Evolutionary conservation across 345 rosid species (phyloP), one percentile per base, ranked within the genome.

Genomic region (Boechera retrofracta): DNA sequence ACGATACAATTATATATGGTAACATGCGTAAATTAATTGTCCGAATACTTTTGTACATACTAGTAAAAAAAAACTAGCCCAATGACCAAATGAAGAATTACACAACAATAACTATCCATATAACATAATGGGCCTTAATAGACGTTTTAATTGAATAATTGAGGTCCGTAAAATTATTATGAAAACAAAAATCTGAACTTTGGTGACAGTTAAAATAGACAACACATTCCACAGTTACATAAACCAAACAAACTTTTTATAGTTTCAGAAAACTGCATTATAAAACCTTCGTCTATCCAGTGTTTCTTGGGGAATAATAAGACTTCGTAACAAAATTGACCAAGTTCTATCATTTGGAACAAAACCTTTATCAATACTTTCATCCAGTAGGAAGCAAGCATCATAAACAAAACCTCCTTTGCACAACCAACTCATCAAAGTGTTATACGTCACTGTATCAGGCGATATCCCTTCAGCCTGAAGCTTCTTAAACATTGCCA

Each of bases 371-470:
- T 77, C 83, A 3, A 89, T 44, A 7, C 93, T 88, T 83, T 79
- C 82, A 44, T 65, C 65, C 9, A 94, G 81, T 57, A 94, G 81
- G 26, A 76, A 85, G 73, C 77, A 87, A 6, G 97, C 96, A 77
- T 85, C 93, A 58, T 83, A 81, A 54, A 84, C 74, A 83, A 75
- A 72, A 55, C 89, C 87, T 72, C 67, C 85, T 79, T 86, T 86
- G 81, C 91, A 90, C 42, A 86, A 80, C 94, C 93, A 84, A 73
- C 89, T 84, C 64, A 94, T 86, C 81, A 91, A 74, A 58, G 96
- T 91, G 78, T 91, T 94, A 62, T 90, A 91, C 21, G 94, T 90
- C 79, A 91, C 82, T 16, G 84, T 79, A 84, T 91, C 97, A 5
- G 97, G 94, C 72, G 69, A 36, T 63, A 91, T 85, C 39, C 93